Percentiles rank a stretch among this genome's conserved stretches.
Conservation (phyloP, 2,329 filamentous ascomycete genomes). For the Diaporthe citri region DNA sequence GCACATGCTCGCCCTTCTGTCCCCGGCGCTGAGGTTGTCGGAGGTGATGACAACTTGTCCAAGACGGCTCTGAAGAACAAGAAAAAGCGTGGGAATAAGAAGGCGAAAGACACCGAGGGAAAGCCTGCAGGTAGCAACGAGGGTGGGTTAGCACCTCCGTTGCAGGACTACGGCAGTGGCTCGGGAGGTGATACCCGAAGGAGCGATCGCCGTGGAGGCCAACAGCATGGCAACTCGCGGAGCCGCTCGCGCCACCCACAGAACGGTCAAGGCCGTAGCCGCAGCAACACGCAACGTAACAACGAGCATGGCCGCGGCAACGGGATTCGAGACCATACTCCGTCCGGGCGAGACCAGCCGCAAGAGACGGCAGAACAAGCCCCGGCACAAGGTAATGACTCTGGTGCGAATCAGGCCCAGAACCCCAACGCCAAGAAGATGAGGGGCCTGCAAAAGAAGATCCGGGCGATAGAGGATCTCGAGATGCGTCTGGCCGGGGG, state of each 20-base stretch:
- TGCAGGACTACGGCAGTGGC: slow-evolving; percentile 55
- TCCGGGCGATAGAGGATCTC: slow-evolving; percentile 95
- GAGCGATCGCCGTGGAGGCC: slow-evolving; percentile 72
- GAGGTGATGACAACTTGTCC: slow-evolving; percentile 80
- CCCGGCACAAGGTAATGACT: slow-evolving; percentile 50
- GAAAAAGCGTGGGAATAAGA: slow-evolving; percentile 96
- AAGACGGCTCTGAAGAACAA: slow-evolving; percentile 95
- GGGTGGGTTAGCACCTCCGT: slow-evolving; percentile 62
- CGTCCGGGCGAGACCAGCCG: slow-evolving; percentile 46
- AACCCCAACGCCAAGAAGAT: slow-evolving; percentile 94
- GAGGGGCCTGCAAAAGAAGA: slow-evolving; percentile 93
- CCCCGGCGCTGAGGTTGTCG: slow-evolving; percentile 66
- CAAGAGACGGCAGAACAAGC: slow-evolving; percentile 45
- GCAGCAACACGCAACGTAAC: slow-evolving; percentile 62
- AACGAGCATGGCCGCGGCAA: slow-evolving; percentile 33
- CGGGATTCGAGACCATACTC: slow-evolving; percentile 48
- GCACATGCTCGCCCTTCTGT: slow-evolving; percentile 66
- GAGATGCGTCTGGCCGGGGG: slow-evolving; percentile 96
- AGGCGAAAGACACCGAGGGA: slow-evolving; percentile 82
- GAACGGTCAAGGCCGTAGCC: slow-evolving; percentile 62
- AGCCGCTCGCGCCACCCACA: slow-evolving; percentile 66
- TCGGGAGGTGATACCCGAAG: slow-evolving; percentile 69
- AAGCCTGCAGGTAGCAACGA: slow-evolving; percentile 60
- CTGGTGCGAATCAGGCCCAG: slow-evolving; percentile 58
- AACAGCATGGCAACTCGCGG: slow-evolving; percentile 55